These are phyloP conservation scores for Aotearoamyces nothofagi DNA, from an alignment of 2,329 filamentous ascomycete genomes.

Conservation along the genomic window DNA sequence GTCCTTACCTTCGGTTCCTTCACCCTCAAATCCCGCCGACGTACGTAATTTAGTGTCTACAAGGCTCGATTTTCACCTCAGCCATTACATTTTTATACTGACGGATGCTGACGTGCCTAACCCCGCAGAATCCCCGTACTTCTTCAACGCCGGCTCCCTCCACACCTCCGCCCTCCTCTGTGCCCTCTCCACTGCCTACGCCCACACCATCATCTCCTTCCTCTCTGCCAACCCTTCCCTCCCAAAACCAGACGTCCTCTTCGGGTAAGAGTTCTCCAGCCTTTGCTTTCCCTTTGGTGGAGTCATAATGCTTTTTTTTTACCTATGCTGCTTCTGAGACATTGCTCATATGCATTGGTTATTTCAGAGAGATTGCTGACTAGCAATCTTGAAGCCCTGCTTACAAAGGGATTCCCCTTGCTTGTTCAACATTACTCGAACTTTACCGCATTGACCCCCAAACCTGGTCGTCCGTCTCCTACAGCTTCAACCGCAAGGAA, in stretches of 20 bases:
- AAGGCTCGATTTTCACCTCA: too few relatives aligned
- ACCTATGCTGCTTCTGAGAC: not conserved
- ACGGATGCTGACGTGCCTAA: slow-evolving; percentile 3
- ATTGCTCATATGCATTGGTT: not conserved
- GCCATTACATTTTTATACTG: too few relatives aligned
- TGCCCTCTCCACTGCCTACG: slow-evolving; percentile 71
- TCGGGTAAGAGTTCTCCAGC: not conserved
- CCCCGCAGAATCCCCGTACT: slow-evolving; percentile 65
- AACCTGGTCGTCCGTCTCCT: slow-evolving; percentile 56
- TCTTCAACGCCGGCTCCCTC: slow-evolving; percentile 92
- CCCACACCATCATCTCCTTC: slow-evolving; percentile 40
- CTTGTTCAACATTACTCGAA: slow-evolving; percentile 60
- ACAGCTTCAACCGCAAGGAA: slow-evolving; percentile 76
- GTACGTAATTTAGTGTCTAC: slow-evolving; percentile 1
- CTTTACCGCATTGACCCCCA: slow-evolving; percentile 53
- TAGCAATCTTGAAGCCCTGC: slow-evolving; percentile 39
- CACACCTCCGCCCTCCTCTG: slow-evolving; percentile 65
- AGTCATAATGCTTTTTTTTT: not conserved
- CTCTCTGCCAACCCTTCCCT: slow-evolving; percentile 4
- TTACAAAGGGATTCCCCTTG: slow-evolving; percentile 82
- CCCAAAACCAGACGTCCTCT: slow-evolving; percentile 46
- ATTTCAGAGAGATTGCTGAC: slow-evolving; percentile 1
- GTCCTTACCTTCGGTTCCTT: slow-evolving; percentile 73
- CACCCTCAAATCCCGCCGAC: slow-evolving; percentile 80
- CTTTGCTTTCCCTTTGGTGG: not conserved